Percentiles rank a stretch among this genome's conserved stretches.
phyloP scores from a whole-genome alignment of 306 rosid genomes.

The Crataegus laevigata region DNA sequence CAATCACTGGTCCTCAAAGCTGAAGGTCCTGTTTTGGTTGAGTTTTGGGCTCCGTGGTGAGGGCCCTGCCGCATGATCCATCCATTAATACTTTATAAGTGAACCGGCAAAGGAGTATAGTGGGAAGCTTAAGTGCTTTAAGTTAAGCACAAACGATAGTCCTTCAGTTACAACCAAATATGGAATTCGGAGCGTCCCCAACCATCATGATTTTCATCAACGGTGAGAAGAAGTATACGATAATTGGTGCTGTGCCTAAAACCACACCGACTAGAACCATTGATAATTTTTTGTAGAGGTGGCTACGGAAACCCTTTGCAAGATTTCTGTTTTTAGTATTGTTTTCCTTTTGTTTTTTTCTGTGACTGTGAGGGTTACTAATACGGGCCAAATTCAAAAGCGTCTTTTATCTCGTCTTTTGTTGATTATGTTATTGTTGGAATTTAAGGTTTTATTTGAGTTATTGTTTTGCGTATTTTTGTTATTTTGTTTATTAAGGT shows the following conservation, averaged over 20 bases:
- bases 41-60: constrained; percentile 99
- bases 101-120: constrained; percentile 53
- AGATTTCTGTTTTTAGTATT: not conserved
- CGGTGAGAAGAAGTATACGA: constrained; percentile 71
- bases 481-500: no score
- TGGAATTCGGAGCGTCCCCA: constrained; percentile 76
- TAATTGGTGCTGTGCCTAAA: constrained; percentile 82
- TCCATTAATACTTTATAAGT: constrained; percentile 42
- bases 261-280: constrained; percentile 57
- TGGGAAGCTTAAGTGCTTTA: constrained; percentile 77
- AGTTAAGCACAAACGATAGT: constrained; percentile 55
- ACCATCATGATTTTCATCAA: constrained; percentile 64
- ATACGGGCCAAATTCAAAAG: not conserved
- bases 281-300: constrained; percentile 61
- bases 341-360: not conserved
- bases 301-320: constrained; percentile 21
- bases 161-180: constrained; percentile 54
- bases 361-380: no score
- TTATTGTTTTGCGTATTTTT: no score
- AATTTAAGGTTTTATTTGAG: no score
- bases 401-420: not conserved
- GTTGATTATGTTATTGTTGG: no score
- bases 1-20: constrained; percentile 53
- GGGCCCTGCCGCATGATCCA: constrained; percentile 96
- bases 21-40: constrained; percentile 58